Base-by-base conservation (phyloP, 441 rosid genomes). In the Adansonia gregorii region DNA sequence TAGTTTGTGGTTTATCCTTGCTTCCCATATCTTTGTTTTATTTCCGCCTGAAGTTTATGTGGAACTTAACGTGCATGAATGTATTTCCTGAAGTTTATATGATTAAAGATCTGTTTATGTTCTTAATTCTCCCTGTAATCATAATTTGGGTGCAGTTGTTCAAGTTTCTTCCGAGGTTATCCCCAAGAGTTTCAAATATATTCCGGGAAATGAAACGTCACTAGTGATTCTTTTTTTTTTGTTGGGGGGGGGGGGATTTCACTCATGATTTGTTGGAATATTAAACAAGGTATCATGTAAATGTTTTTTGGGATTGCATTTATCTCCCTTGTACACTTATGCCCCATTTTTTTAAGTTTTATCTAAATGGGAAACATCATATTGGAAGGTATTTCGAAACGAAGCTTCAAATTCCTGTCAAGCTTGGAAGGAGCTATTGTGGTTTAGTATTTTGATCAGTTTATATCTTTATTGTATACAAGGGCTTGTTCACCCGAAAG, bases 201-300 rank as follows among this genome's bases (percentile, higher is more conserved):
- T 86, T 92, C 83, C 84, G n/a, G 41, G 94, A 90, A 86, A 89
- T 95, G 94, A 86, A 82, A 85, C 92, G 96, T 8, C 98, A 91
- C 82, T 92, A 89, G 88, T 10, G 17, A 63, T 67, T 60, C 35
- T 55, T 58, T 70, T 72, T 51, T 2, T 56, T 3, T 8, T 24
- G 0, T 24, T 24, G 27, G 27, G 24, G n/a, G 66, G 39, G 17
- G 54, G 64, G 15, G 5, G n/a, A n/a, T n/a, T n/a, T 12, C 43
- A 51, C 14, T 49, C 74, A 72, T 9, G 12, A 54, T 17, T 17
- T 35, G 9, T 4, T 15, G 43, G 63, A 54, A n/a, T 9, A 10
- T 27, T 69, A 12, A 49, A 12, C 19, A 20, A 49, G 7, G 19
- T 22, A 24, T 8, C 45, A 68, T 66, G 11, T 39, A n/a, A 3